Base-by-base conservation (phyloP, 208 protist genomes). In the Hexamita inflata region DNA sequence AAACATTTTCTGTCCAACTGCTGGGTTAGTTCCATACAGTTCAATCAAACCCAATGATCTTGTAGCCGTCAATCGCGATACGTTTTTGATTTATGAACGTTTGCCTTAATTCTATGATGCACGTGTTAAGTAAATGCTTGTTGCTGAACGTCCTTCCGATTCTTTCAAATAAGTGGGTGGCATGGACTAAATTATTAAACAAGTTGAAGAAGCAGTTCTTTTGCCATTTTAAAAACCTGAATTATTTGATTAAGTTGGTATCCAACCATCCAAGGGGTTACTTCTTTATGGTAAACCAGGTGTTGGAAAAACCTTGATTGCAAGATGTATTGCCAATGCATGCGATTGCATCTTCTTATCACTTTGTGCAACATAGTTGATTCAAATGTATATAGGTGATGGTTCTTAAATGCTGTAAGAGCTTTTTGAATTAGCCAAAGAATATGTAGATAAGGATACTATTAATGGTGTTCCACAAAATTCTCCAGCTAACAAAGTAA, bases 91-190 rank as follows among this genome's bases (percentile, higher is more conserved):
- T 65, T 86, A 98, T 1, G 95, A 99, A 82, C 96, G 88, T 49
- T 32, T 75, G 24, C 78, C 81, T 19, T 1, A 24, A 19, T n/a
- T 42, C 35, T 89, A 89, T 83, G 96, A 99, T 85, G 92, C 92
- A 53, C 93, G 96, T 30, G 96, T 98, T n/a, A 99, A 99, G 86
- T 93, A 95, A 40, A 99, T 99, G 96, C 95, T 99, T 84, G 94
- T 99, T 41, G 95, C 98, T 73, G 95, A 99, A 80, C 92, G 91
- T 82, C 96, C 97, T 42, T 97, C 92, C 73, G 96, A 99, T 78
- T 92, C 93, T 75, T 99, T 97, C 83, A 91, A 85, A 26, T 93
- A 99, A 75, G 89, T 99, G 59, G 97, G 96, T 42, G 97, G 97
- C 7, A 86, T 99, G 26, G 94, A 98, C 81, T 98, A 97, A 84